Evolutionary conservation across 164 flowering plant species (phyloP).

Genomic region (Tinospora cordifolia): DNA sequence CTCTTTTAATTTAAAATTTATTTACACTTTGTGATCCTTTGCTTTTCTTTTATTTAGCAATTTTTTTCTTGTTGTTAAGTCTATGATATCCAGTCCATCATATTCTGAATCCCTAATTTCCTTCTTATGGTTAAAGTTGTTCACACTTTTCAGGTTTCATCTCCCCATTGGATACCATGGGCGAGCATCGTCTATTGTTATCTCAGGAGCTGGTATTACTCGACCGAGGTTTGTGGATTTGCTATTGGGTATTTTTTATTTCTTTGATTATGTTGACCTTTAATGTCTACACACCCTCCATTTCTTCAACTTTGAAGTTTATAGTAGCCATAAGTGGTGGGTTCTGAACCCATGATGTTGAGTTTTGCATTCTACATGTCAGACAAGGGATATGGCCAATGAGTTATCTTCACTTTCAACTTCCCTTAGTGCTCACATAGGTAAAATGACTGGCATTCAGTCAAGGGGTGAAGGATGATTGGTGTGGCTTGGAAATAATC

Average conservation of each 20-base stretch:
- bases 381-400: too few species aligned
- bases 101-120: conserved; percentile 1
- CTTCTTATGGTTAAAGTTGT: background rate
- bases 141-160: conserved; percentile 55
- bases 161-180: conserved; percentile 99
- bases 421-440: background rate
- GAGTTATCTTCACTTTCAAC: background rate
- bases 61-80: background rate
- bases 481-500: background rate
- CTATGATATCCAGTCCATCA: background rate
- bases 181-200: conserved; percentile 85
- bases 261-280: background rate
- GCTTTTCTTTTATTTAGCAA: background rate
- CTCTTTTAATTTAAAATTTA: too few species aligned
- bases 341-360: too few species aligned
- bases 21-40: background rate
- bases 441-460: background rate
- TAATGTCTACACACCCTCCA: background rate
- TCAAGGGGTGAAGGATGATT: background rate
- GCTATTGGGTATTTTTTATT: background rate
- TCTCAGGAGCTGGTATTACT: conserved; percentile 81
- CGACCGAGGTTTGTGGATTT: conserved; percentile 61
- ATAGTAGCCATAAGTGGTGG: too few species aligned
- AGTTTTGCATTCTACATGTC: too few species aligned
- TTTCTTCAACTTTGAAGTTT: too few species aligned